A percentile compares a stretch with the other conserved stretches of the same genome.
Evolutionary conservation across 2,329 filamentous ascomycete species (phyloP).

Genomic region (Fusarium keratoplasticum): DNA sequence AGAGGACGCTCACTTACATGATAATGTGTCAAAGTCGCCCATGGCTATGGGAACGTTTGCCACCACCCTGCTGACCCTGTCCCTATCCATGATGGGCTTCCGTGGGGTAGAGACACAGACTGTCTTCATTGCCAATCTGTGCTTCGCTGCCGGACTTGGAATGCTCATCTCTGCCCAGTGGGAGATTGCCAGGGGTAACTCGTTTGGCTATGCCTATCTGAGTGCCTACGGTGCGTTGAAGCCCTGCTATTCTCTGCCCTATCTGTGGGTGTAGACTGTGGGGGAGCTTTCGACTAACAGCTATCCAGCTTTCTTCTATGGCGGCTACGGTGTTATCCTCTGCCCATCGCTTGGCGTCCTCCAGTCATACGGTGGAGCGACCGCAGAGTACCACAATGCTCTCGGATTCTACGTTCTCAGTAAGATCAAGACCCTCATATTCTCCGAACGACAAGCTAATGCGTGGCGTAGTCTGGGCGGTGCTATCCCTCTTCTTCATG

Average conservation of each 20-base stretch:
- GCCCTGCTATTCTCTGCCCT: background rate
- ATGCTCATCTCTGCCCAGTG: constrained; percentile 47
- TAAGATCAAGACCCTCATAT: background rate
- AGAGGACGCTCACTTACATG: background rate
- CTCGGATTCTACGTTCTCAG: constrained; percentile 45
- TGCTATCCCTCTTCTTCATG: constrained; percentile 44
- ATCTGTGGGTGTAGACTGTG: background rate
- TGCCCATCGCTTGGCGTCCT: constrained; percentile 40
- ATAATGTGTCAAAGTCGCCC: constrained; percentile 9
- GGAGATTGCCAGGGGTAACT: constrained; percentile 44
- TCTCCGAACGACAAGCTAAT: background rate
- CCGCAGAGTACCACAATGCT: constrained; percentile 44
- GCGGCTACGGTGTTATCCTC: constrained; percentile 43
- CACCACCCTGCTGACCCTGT: constrained; percentile 42
- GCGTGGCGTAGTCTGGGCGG: constrained; percentile 39
- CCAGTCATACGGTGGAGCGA: constrained; percentile 42
- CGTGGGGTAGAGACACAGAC: constrained; percentile 44
- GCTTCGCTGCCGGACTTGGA: constrained; percentile 45
- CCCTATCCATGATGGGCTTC: constrained; percentile 46
- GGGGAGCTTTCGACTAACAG: background rate
- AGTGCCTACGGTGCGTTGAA: constrained; percentile 40
- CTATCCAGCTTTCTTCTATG: constrained; percentile 41
- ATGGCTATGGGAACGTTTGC: constrained; percentile 47
- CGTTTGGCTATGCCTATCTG: constrained; percentile 45
- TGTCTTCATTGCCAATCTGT: constrained; percentile 44